Evolutionary conservation across 148 eudicot species (phyloP).

Genomic region (Chenopodium album): DNA sequence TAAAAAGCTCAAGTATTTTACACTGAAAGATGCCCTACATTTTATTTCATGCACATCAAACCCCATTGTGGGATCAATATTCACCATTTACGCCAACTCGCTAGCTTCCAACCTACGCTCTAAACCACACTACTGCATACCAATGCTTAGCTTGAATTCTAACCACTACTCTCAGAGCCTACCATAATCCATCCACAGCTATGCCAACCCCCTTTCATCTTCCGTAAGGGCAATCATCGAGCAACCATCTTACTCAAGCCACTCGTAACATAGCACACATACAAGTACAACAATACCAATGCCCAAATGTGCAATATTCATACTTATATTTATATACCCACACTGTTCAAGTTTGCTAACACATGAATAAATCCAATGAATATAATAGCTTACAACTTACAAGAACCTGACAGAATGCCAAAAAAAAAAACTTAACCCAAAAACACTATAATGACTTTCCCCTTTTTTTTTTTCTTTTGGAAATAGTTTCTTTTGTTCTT

Average conservation of each 20-base stretch:
- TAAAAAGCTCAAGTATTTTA: not conserved
- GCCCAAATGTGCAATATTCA: slow-evolving; percentile 21
- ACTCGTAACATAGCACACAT: not conserved
- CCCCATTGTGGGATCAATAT: not conserved
- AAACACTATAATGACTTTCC: slow-evolving; percentile 34
- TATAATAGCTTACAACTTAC: slow-evolving; percentile 43
- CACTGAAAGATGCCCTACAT: not conserved
- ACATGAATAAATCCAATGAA: slow-evolving; percentile 84
- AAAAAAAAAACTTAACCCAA: slow-evolving; percentile 24
- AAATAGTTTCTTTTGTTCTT: slow-evolving; percentile 9
- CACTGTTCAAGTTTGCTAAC: slow-evolving; percentile 29
- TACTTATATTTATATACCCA: slow-evolving; percentile 40
- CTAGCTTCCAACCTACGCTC: not conserved
- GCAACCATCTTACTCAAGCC: not conserved
- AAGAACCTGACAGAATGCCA: slow-evolving; percentile 19
- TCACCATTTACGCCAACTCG: not conserved
- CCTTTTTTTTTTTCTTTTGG: slow-evolving; percentile 19
- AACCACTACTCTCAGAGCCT: no score
- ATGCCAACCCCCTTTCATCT: not conserved
- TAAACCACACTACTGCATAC: not conserved
- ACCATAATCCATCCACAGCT: no score
- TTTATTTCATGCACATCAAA: not conserved
- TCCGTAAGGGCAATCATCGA: not conserved
- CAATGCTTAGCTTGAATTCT: no score
- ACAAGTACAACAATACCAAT: not conserved